Percentiles rank a stretch among this genome's conserved stretches.
Evolutionary conservation across 176 grass and related monocot genomes (phyloP).

Genomic region (Rhipidocladum racemiflorum): DNA sequence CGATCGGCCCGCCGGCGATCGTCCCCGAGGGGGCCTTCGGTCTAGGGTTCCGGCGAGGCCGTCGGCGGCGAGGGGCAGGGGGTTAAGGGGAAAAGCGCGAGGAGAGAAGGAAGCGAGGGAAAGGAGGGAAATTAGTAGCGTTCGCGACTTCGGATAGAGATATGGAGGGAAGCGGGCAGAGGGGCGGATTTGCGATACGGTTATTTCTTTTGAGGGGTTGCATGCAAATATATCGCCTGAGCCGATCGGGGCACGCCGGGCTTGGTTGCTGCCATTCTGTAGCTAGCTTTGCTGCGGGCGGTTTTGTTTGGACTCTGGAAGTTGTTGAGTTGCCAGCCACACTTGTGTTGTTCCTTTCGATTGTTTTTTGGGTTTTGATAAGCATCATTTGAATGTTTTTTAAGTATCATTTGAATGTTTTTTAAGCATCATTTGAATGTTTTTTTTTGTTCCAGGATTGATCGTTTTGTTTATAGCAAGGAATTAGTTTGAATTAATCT

Average conservation of each 20-base stretch:
- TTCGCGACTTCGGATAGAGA: conserved; percentile 29
- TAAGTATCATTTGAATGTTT: too few species aligned
- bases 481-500: background rate
- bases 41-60: conserved; percentile 37
- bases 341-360: background rate
- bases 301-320: background rate
- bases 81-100: conserved; percentile 39
- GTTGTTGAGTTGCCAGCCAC: background rate
- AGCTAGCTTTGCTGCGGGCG: background rate
- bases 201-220: background rate
- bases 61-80: background rate
- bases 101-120: conserved; percentile 40
- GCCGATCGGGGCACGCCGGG: background rate
- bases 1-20: conserved; percentile 17
- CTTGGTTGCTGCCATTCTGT: background rate
- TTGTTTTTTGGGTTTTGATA: too few species aligned
- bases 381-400: too few species aligned
- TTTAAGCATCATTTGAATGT: too few species aligned
- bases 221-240: background rate
- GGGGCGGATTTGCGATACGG: background rate
- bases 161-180: conserved; percentile 39
- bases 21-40: background rate
- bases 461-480: background rate
- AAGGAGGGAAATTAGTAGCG: conserved; percentile 59
- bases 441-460: too few species aligned